phyloP scores from a whole-genome alignment of 371 early-diverging fungal species.

The Mucor saturninus region DNA sequence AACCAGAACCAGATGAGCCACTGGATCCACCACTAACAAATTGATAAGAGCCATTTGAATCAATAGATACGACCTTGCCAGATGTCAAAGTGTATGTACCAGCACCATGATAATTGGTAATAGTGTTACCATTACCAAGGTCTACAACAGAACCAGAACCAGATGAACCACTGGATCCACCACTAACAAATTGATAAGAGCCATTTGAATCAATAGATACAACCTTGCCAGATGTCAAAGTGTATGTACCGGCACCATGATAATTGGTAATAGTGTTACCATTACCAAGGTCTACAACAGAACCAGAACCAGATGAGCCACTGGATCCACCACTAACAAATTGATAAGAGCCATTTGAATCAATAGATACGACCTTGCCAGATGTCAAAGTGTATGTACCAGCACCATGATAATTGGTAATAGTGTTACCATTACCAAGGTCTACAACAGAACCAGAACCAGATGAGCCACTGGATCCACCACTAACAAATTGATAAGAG shows the following conservation, averaged over 20 bases:
- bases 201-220: slow-evolving; percentile 5
- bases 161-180: background rate
- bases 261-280: background rate
- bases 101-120: background rate
- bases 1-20: too few species aligned
- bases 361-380: too few species aligned
- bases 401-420: background rate
- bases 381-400: background rate
- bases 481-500: background rate
- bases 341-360: background rate
- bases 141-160: too few species aligned
- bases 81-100: background rate
- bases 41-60: background rate
- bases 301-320: too few species aligned
- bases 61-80: too few species aligned
- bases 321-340: background rate
- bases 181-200: background rate
- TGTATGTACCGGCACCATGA: slow-evolving; percentile 9
- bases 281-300: background rate
- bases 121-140: background rate
- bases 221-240: slow-evolving; percentile 3
- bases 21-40: background rate
- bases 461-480: too few species aligned
- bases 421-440: too few species aligned
- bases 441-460: background rate